phyloP scores from a whole-genome alignment of 148 eudicot genomes.

The Chenopodium album region DNA sequence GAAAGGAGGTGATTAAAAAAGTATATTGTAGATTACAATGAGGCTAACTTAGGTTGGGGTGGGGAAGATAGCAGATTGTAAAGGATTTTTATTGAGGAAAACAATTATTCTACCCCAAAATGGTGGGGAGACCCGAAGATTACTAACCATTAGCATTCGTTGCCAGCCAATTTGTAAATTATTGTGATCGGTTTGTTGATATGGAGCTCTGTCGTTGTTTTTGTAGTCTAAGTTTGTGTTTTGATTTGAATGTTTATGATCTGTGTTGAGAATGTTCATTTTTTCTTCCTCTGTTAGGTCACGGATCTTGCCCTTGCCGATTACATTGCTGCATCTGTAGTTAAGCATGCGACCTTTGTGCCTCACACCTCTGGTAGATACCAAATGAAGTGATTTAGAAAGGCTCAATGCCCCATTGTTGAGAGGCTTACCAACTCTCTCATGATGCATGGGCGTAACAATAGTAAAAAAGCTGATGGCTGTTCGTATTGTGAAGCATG shows the following conservation, averaged over 20 bases:
- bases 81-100: too few relatives aligned
- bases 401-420: conserved; percentile 37
- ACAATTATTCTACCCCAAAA: too few relatives aligned
- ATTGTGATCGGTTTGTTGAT: too few relatives aligned
- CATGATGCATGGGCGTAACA: conserved; percentile 42
- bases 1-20: background rate
- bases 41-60: too few relatives aligned
- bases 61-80: too few relatives aligned
- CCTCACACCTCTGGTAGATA: conserved; percentile 39
- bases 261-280: too few relatives aligned
- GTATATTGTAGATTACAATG: too few relatives aligned
- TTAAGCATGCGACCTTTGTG: conserved; percentile 35
- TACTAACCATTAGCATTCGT: background rate
- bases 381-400: conserved; percentile 36
- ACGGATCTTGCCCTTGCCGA: conserved; percentile 30
- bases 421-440: conserved; percentile 37
- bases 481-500: conserved; percentile 35
- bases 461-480: conserved; percentile 42
- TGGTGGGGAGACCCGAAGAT: background rate
- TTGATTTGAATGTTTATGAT: too few relatives aligned
- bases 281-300: conserved; percentile 19
- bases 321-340: conserved; percentile 28
- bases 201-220: background rate
- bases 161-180: background rate
- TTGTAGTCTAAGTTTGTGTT: background rate